These are phyloP conservation scores for Magnusiomyces ingens DNA, from an alignment of 1,139 yeast genomes.

Conservation along the genomic window DNA sequence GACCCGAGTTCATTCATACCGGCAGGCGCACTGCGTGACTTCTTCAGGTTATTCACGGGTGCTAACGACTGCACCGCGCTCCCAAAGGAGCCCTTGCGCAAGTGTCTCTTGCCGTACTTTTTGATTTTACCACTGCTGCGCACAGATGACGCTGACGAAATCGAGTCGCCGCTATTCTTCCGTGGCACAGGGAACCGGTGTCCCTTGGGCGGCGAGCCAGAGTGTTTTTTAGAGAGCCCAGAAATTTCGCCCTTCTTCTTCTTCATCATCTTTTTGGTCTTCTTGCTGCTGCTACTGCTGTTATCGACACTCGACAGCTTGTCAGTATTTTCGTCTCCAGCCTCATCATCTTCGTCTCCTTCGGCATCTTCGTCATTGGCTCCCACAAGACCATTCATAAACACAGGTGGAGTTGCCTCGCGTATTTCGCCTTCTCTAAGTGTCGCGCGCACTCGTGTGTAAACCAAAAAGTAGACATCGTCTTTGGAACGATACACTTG, in stretches of 20 bases:
- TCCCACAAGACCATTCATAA: neutral
- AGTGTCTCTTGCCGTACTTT: neutral
- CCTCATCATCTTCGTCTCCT: neutral
- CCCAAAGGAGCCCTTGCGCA: neutral
- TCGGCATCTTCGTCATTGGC: neutral
- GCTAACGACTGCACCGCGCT: neutral
- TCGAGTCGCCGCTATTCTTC: neutral
- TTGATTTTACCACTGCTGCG: neutral
- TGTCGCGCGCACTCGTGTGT: conserved; percentile 39
- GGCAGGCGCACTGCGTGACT: neutral
- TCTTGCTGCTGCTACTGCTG: neutral
- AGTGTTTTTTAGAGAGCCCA: neutral
- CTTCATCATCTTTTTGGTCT: neutral
- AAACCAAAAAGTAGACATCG: conserved; percentile 82
- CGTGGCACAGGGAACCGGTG: neutral
- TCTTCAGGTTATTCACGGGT: neutral
- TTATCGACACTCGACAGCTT: neutral
- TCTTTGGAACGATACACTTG: conserved; percentile 53
- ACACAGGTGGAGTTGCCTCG: conserved; percentile 30
- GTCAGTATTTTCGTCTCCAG: neutral
- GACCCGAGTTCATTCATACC: neutral
- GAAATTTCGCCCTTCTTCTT: neutral
- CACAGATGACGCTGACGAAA: neutral
- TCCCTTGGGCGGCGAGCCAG: neutral
- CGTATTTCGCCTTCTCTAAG: conserved; percentile 32